Percentiles rank a stretch among this genome's conserved stretches.
These are phyloP conservation scores for Alternaria metachromatica DNA, from an alignment of 2,329 filamentous ascomycete species.

Conservation along the genomic window DNA sequence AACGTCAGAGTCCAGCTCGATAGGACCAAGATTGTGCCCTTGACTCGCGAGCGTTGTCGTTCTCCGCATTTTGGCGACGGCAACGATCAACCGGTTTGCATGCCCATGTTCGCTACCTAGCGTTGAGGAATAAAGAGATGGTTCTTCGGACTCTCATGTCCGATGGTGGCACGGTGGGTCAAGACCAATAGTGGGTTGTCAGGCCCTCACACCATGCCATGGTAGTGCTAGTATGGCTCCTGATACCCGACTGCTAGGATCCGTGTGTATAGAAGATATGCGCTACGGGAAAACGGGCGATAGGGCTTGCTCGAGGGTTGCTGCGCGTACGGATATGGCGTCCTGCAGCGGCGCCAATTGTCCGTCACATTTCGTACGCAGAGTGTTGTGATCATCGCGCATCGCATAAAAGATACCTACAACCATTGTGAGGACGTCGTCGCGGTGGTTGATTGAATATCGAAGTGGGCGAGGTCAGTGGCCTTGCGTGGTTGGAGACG, in stretches of 20 bases:
- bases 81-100: slow-evolving; percentile 2
- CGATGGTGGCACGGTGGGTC: slow-evolving; percentile 2
- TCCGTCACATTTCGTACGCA: not conserved
- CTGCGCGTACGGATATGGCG: not conserved
- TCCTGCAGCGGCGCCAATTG: not conserved
- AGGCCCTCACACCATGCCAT: not conserved
- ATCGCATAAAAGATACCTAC: not conserved
- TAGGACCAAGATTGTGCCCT: slow-evolving; percentile 2
- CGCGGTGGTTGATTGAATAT: not conserved
- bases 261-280: not conserved
- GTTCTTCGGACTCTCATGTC: slow-evolving; percentile 7
- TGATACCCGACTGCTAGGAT: not conserved
- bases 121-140: not conserved
- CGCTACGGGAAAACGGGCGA: not conserved
- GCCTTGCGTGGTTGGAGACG: not conserved
- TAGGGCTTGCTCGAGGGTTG: not conserved
- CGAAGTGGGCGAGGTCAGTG: not conserved
- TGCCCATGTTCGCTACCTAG: not conserved
- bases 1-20: slow-evolving; percentile 1
- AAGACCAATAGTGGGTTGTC: not conserved
- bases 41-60: not conserved
- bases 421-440: not conserved
- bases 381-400: no score
- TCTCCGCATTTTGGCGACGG: not conserved
- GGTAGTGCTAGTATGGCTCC: not conserved